phyloP scores from a whole-genome alignment of 371 early-diverging fungal species.

The Mortierella sp. region DNA sequence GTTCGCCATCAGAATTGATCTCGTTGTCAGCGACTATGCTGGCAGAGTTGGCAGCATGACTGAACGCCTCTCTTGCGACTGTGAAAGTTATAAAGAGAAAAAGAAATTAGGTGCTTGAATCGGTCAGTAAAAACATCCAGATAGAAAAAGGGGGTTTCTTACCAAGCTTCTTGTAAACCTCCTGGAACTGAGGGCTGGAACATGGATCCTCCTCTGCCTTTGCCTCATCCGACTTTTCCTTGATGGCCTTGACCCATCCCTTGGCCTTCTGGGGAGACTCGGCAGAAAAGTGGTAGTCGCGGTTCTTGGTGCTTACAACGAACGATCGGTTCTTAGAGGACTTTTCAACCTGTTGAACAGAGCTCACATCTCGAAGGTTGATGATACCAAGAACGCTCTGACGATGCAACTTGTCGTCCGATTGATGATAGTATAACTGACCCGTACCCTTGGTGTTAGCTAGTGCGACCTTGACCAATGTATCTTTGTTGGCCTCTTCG shows the following conservation, averaged over 20 bases:
- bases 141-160: slow-evolving; percentile 3
- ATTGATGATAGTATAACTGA: slow-evolving; percentile 58
- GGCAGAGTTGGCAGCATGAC: slow-evolving; percentile 49
- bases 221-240: slow-evolving; percentile 43
- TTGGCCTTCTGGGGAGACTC: slow-evolving; percentile 55
- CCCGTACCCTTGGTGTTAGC: slow-evolving; percentile 57
- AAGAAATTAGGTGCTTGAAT: not conserved
- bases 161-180: slow-evolving; percentile 55
- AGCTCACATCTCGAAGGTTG: slow-evolving; percentile 57
- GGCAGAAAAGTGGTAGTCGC: slow-evolving; percentile 57
- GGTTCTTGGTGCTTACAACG: slow-evolving; percentile 55
- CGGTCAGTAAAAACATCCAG: not conserved
- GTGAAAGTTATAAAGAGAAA: not conserved
- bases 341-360: slow-evolving; percentile 53
- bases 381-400: slow-evolving; percentile 57
- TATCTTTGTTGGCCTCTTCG: slow-evolving; percentile 52
- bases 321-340: slow-evolving; percentile 55
- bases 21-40: slow-evolving; percentile 44
- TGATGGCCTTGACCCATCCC: slow-evolving; percentile 56
- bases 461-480: slow-evolving; percentile 58
- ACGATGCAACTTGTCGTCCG: slow-evolving; percentile 48
- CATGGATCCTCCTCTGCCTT: slow-evolving; percentile 32
- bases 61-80: slow-evolving; percentile 53
- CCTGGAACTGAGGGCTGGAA: slow-evolving; percentile 43
- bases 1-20: slow-evolving; percentile 52